These are phyloP conservation scores for Populus tomentosa DNA, from an alignment of 441 rosid species.

Conservation along the genomic window DNA sequence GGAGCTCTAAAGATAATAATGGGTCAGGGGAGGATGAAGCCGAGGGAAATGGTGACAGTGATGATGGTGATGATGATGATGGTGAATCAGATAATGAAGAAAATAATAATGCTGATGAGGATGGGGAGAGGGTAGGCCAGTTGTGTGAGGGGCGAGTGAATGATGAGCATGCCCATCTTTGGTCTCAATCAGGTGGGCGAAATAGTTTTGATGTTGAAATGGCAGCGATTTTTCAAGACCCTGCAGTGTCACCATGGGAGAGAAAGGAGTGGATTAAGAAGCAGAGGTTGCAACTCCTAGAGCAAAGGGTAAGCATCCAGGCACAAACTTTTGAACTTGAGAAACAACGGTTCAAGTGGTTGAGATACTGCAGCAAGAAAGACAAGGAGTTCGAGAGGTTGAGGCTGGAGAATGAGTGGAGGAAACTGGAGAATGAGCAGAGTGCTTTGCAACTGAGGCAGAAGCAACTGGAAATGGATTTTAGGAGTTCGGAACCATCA, in stretches of 20 bases:
- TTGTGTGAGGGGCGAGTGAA: slow-evolving; percentile 16
- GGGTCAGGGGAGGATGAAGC: slow-evolving; percentile 40
- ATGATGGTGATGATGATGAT: slow-evolving; percentile 29
- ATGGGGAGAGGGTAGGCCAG: slow-evolving; percentile 17
- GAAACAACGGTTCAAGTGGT: slow-evolving; percentile 58
- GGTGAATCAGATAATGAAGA: slow-evolving; percentile 37
- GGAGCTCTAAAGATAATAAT: slow-evolving; percentile 28
- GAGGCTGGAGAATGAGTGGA: slow-evolving; percentile 50
- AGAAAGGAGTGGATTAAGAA: slow-evolving; percentile 42
- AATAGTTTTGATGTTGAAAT: slow-evolving; percentile 38
- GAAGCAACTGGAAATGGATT: slow-evolving; percentile 35
- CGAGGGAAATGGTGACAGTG: slow-evolving; percentile 30
- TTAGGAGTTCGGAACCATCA: slow-evolving; percentile 31
- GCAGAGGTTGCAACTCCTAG: slow-evolving; percentile 36
- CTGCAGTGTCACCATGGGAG: slow-evolving; percentile 24
- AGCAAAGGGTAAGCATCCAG: slow-evolving; percentile 36
- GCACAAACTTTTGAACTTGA: slow-evolving; percentile 50
- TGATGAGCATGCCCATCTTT: slow-evolving; percentile 23
- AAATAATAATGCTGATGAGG: slow-evolving; percentile 23
- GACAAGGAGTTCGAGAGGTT: slow-evolving; percentile 49
- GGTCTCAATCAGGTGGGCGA: slow-evolving; percentile 20
- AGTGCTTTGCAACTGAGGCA: slow-evolving; percentile 41
- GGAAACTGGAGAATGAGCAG: slow-evolving; percentile 45
- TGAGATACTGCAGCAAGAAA: slow-evolving; percentile 53
- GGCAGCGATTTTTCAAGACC: slow-evolving; percentile 33